These are phyloP conservation scores for Berberis vulgaris DNA, from an alignment of 164 flowering plant genomes.

Conservation along the genomic window DNA sequence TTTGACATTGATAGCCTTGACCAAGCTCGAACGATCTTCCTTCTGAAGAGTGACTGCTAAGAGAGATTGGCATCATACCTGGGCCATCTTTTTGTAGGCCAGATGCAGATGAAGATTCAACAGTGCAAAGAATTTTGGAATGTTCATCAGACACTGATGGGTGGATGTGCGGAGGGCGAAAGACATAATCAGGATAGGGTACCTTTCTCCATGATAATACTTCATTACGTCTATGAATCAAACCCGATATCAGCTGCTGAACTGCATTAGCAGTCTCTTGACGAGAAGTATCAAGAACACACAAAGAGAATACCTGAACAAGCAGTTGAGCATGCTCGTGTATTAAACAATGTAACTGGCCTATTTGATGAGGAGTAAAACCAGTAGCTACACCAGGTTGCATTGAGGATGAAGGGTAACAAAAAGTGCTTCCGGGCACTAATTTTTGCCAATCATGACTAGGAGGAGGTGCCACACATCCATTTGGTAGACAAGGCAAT, in stretches of 20 bases:
- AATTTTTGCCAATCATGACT: conserved; percentile 18
- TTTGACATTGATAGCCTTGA: conserved; percentile 11
- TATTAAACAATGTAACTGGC: conserved; percentile 75
- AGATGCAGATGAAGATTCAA: conserved; percentile 13
- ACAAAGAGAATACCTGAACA: conserved; percentile 74
- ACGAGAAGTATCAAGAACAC: conserved; percentile 64
- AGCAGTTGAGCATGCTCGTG: conserved; percentile 94
- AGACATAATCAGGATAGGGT: conserved; percentile 54
- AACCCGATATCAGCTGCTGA: conserved; percentile 46
- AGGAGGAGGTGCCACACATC: conserved; percentile 25
- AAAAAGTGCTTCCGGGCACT: conserved; percentile 13
- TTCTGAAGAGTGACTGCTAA: conserved; percentile 13
- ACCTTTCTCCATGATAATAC: conserved; percentile 34
- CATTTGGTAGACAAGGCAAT: conserved; percentile 38
- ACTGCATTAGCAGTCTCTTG: conserved; percentile 53
- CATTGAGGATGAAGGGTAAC: conserved; percentile 12
- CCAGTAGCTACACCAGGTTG: conserved; percentile 32
- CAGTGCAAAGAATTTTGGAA: conserved; percentile 12
- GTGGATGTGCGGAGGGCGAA: conserved; percentile 38
- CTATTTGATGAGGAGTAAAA: conserved; percentile 72
- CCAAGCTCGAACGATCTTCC: conserved; percentile 16
- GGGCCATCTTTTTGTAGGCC: conserved; percentile 7
- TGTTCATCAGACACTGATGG: conserved; percentile 40
- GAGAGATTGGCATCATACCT: conserved; percentile 11
- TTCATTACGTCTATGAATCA: conserved; percentile 55